Evolutionary conservation across 805 yeast species (phyloP).

Genomic region (Diddensiella santjacobensis): DNA sequence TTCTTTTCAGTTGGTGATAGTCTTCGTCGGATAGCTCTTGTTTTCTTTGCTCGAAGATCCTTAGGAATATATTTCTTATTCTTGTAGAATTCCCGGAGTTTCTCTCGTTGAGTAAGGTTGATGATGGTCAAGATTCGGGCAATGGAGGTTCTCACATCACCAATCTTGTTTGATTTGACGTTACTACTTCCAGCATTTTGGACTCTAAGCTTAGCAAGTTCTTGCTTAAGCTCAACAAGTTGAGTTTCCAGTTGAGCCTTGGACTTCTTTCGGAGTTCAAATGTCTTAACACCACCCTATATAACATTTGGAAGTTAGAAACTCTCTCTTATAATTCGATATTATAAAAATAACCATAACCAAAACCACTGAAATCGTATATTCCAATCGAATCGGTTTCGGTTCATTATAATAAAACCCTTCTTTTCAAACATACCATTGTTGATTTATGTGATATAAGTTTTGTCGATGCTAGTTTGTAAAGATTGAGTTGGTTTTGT

Average conservation of each 20-base stretch:
- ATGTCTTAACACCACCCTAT: constrained; percentile 59
- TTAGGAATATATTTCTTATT: constrained; percentile 83
- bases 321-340: too few relatives aligned
- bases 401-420: too few relatives aligned
- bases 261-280: constrained; percentile 94
- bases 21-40: constrained; percentile 99
- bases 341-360: too few relatives aligned
- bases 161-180: constrained; percentile 78
- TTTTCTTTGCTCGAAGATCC: constrained; percentile 98
- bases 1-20: constrained; percentile 83
- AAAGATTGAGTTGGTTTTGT: too few relatives aligned
- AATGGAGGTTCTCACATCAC: constrained; percentile 96
- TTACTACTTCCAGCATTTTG: constrained; percentile 86
- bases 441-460: neutral
- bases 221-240: constrained; percentile 94
- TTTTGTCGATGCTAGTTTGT: too few relatives aligned
- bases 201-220: constrained; percentile 92
- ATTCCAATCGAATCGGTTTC: too few relatives aligned
- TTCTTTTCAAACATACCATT: neutral
- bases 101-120: constrained; percentile 94
- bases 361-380: too few relatives aligned
- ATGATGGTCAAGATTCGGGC: constrained; percentile 97
- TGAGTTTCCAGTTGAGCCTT: constrained; percentile 94
- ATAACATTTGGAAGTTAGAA: too few relatives aligned
- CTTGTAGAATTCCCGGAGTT: constrained; percentile 93